A percentile compares a stretch with the other conserved stretches of the same genome.
phyloP scores from a whole-genome alignment of 306 rosid genomes.

The Dicorynia guianensis region DNA sequence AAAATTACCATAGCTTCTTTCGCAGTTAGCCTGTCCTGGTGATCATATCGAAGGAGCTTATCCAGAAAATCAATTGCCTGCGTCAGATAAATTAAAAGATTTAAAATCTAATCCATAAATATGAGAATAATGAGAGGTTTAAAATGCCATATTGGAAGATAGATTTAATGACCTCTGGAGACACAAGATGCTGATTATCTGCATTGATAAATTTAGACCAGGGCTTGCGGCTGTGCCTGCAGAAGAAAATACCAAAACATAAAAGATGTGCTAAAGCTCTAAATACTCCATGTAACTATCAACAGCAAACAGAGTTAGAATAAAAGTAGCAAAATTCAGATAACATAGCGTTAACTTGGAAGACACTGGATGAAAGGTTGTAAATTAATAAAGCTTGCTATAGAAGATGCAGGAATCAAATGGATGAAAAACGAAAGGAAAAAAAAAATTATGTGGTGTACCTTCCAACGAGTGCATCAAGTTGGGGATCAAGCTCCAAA shows the following conservation, averaged over 20 bases:
- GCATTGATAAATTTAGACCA: constrained; percentile 90
- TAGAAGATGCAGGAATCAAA: constrained; percentile 3
- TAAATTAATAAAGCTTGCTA: constrained; percentile 24
- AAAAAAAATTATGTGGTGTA: constrained; percentile 22
- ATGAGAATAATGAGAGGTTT: not conserved
- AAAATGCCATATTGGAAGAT: not conserved
- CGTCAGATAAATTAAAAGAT: constrained; percentile 36
- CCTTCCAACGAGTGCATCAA: constrained; percentile 86
- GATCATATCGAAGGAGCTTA: constrained; percentile 90
- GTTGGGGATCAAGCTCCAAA: constrained; percentile 83
- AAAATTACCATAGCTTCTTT: constrained; percentile 87
- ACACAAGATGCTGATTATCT: constrained; percentile 91
- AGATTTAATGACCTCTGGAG: constrained; percentile 71
- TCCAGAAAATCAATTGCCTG: constrained; percentile 96
- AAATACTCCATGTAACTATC: constrained; percentile 21
- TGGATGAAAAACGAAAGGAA: not conserved
- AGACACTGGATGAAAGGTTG: constrained; percentile 22
- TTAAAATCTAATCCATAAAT: constrained; percentile 10
- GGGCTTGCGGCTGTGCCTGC: constrained; percentile 93
- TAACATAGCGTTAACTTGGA: constrained; percentile 12
- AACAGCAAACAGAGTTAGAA: constrained; percentile 1
- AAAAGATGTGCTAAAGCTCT: not conserved
- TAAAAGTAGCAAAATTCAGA: constrained; percentile 18
- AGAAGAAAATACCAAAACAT: constrained; percentile 36
- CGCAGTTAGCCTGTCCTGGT: constrained; percentile 94